Evolutionary conservation across 2,329 filamentous ascomycete species (phyloP).

Genomic region (Alternaria sp.): DNA sequence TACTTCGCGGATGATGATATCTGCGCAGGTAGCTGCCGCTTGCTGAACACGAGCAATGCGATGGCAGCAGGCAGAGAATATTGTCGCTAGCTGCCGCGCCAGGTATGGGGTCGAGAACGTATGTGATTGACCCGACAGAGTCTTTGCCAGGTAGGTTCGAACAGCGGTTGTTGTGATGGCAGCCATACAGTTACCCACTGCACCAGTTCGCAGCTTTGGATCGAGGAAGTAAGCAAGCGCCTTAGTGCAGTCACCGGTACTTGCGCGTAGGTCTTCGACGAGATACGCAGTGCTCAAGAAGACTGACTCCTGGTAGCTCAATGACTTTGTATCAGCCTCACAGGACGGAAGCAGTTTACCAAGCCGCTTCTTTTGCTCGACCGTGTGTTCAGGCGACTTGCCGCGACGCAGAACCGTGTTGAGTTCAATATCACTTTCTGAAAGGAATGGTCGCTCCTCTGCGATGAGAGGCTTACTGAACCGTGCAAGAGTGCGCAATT

Average conservation of each 20-base stretch:
- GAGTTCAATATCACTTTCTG: conserved; percentile 95
- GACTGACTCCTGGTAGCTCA: conserved; percentile 90
- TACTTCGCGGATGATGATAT: conserved; percentile 82
- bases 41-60: conserved; percentile 91
- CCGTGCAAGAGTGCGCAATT: conserved; percentile 83
- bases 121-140: conserved; percentile 73
- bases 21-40: conserved; percentile 82
- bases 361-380: conserved; percentile 82
- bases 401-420: conserved; percentile 92
- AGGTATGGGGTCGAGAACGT: conserved; percentile 90
- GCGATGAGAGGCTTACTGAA: conserved; percentile 88
- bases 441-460: conserved; percentile 85
- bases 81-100: conserved; percentile 83
- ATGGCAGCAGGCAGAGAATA: conserved; percentile 91
- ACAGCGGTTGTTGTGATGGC: conserved; percentile 74
- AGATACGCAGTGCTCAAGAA: conserved; percentile 91
- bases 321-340: conserved; percentile 77
- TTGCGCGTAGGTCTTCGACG: conserved; percentile 86
- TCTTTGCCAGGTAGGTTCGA: conserved; percentile 79
- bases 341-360: conserved; percentile 76
- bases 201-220: conserved; percentile 73
- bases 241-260: conserved; percentile 87
- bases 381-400: conserved; percentile 78
- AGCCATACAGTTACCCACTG: conserved; percentile 69
- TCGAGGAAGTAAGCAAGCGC: conserved; percentile 94